Conservation (phyloP, 2,329 filamentous ascomycete genomes). For the Ascochyta pisi region DNA sequence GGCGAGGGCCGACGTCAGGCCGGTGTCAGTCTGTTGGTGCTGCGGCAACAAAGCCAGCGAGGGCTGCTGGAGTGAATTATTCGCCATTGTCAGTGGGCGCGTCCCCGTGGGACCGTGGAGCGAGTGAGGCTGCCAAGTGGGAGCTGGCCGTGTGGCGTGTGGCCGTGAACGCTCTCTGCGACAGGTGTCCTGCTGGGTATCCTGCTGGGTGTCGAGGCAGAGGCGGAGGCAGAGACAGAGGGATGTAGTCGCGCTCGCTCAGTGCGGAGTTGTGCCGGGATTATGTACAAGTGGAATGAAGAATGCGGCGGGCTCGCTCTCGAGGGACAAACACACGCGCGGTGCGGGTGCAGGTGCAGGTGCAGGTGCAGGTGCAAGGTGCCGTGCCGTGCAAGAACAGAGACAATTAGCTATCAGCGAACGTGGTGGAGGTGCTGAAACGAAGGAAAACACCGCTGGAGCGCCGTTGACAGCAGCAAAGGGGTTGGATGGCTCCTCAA, state of each 20-base stretch:
- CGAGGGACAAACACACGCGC: slow-evolving; percentile 24
- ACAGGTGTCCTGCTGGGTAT: slow-evolving; percentile 12
- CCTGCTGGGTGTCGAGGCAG: too few species aligned
- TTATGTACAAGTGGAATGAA: slow-evolving; percentile 32
- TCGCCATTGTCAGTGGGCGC: slow-evolving; percentile 61
- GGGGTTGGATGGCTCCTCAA: slow-evolving; percentile 29
- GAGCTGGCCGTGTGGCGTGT: slow-evolving; percentile 7
- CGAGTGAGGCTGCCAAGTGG: slow-evolving; percentile 36
- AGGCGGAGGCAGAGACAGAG: neutral
- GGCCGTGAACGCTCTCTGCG: neutral
- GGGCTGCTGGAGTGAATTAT: slow-evolving; percentile 67
- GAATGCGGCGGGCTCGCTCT: slow-evolving; percentile 13
- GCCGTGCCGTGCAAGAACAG: slow-evolving; percentile 10
- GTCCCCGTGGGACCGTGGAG: slow-evolving; percentile 49
- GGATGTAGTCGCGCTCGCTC: slow-evolving; percentile 19
- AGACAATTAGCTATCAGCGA: slow-evolving; percentile 41
- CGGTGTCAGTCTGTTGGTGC: slow-evolving; percentile 79
- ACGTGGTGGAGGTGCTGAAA: slow-evolving; percentile 36
- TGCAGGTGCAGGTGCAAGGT: neutral
- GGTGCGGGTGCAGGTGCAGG: too few species aligned
- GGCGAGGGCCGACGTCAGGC: slow-evolving; percentile 81
- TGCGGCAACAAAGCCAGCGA: slow-evolving; percentile 88
- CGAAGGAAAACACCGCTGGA: slow-evolving; percentile 34
- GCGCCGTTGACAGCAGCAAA: slow-evolving; percentile 30
- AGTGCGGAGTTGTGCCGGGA: slow-evolving; percentile 1